A percentile compares a stretch with the other conserved stretches of the same genome.
These are phyloP conservation scores for Lagenidium giganteum DNA, from an alignment of 352 stramenopile genomes.

Conservation along the genomic window DNA sequence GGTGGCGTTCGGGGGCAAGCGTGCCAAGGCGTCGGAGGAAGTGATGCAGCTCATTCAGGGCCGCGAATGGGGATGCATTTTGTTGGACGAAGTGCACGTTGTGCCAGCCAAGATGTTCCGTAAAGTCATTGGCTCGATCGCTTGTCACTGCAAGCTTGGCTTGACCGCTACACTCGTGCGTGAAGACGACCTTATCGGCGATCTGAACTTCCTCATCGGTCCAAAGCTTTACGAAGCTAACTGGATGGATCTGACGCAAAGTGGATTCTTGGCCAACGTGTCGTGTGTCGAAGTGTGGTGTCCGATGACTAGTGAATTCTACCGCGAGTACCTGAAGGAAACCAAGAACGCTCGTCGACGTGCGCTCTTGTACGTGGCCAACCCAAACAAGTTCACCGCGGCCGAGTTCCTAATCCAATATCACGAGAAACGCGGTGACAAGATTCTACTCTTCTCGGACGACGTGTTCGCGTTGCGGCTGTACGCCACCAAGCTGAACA, in stretches of 20 bases:
- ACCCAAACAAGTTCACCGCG: conserved; percentile 97
- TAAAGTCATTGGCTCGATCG: conserved; percentile 91
- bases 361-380: conserved; percentile 98
- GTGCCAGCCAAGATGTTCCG: conserved; percentile 99
- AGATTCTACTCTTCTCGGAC: conserved; percentile 99
- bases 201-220: conserved; percentile 99
- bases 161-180: conserved; percentile 98
- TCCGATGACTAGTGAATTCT: conserved; percentile 98
- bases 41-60: conserved; percentile 96
- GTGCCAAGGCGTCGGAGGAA: conserved; percentile 87
- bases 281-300: conserved; percentile 99
- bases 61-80: conserved; percentile 98
- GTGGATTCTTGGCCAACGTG: conserved; percentile 97
- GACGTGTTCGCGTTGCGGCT: conserved; percentile 95
- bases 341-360: conserved; percentile 85
- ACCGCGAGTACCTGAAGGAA: conserved; percentile 87
- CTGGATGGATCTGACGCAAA: conserved; percentile 99
- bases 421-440: conserved; percentile 97
- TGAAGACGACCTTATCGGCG: conserved; percentile 98
- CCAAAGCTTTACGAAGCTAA: conserved; percentile 96
- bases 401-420: conserved; percentile 96
- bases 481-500: conserved; percentile 91
- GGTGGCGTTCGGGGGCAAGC: conserved; percentile 92
- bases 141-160: conserved; percentile 97
- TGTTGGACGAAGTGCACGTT: conserved; percentile 97